Evolutionary conservation across 1,284 basidiomycete species (phyloP).

Genomic region (Malassezia dermatis): DNA sequence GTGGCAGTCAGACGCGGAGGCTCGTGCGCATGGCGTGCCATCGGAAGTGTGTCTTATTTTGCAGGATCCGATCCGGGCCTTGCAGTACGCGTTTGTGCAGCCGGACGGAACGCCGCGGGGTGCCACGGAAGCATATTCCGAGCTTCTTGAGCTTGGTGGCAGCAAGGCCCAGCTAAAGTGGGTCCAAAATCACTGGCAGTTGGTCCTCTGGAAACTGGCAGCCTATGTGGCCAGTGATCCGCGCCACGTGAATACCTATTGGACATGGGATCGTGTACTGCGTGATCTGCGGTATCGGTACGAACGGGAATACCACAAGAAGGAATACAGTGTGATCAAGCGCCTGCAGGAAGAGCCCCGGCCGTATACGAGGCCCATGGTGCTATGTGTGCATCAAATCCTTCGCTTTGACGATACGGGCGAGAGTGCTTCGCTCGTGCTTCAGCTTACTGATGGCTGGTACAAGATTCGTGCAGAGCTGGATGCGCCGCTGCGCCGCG

Average conservation of each 20-base stretch:
- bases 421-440: slow-evolving; percentile 45
- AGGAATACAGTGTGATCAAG: slow-evolving; percentile 68
- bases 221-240: slow-evolving; percentile 4
- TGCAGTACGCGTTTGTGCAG: slow-evolving; percentile 27
- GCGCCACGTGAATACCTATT: slow-evolving; percentile 12
- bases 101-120: slow-evolving; percentile 14
- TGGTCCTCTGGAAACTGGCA: slow-evolving; percentile 81
- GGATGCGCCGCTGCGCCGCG: slow-evolving; percentile 64
- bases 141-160: slow-evolving; percentile 23
- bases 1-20: slow-evolving; percentile 12
- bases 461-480: slow-evolving; percentile 68
- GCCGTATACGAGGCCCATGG: slow-evolving; percentile 62
- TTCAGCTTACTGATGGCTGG: slow-evolving; percentile 94
- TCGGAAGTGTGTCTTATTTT: slow-evolving; percentile 31
- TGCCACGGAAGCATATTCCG: slow-evolving; percentile 21
- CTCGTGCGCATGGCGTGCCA: slow-evolving; percentile 26
- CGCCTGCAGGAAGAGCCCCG: slow-evolving; percentile 67
- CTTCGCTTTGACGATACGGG: slow-evolving; percentile 30
- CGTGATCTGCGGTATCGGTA: slow-evolving; percentile 80
- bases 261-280: slow-evolving; percentile 52
- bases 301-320: slow-evolving; percentile 72
- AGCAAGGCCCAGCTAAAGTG: slow-evolving; percentile 60
- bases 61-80: slow-evolving; percentile 19
- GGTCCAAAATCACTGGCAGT: slow-evolving; percentile 81
- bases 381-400: slow-evolving; percentile 71